Conservation (phyloP, 192 early-diverging fungal genomes). For the Coemansia sp. region DNA sequence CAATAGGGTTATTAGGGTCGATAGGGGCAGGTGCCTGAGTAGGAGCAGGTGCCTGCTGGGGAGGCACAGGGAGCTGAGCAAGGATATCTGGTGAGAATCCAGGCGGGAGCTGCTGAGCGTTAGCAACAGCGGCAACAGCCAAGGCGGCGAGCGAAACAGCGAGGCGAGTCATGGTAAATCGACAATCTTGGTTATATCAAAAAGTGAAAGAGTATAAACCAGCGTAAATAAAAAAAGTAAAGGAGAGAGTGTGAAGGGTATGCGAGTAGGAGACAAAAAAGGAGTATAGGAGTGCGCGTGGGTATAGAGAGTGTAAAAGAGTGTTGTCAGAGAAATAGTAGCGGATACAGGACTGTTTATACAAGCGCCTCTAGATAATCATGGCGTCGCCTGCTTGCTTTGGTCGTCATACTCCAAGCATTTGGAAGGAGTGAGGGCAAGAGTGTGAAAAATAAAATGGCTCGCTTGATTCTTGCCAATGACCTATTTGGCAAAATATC, state of each 20-base stretch:
- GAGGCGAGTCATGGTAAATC: slow-evolving; percentile 32
- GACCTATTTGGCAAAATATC: slow-evolving; percentile 1
- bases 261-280: neutral
- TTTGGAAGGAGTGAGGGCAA: neutral
- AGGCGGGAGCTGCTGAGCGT: slow-evolving; percentile 33
- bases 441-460: neutral
- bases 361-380: neutral
- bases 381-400: neutral
- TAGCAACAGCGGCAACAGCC: slow-evolving; percentile 17
- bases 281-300: neutral
- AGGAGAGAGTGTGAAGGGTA: neutral
- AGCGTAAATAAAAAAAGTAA: neutral
- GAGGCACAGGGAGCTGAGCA: slow-evolving; percentile 45
- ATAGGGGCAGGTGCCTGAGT: slow-evolving; percentile 48
- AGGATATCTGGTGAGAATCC: slow-evolving; percentile 40
- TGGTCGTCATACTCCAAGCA: neutral
- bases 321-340: slow-evolving; percentile 4
- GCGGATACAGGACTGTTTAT: neutral
- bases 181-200: neutral
- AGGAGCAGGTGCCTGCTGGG: slow-evolving; percentile 44
- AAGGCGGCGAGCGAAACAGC: slow-evolving; percentile 32
- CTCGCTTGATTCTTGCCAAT: slow-evolving; percentile 7
- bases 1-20: slow-evolving; percentile 50
- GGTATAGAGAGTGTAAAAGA: slow-evolving; percentile 1
- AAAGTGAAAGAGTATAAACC: neutral